Percentiles rank a stretch among this genome's conserved stretches.
Evolutionary conservation across 129 eudicot genomes (phyloP).

Genomic region (Flaveria linearis): DNA sequence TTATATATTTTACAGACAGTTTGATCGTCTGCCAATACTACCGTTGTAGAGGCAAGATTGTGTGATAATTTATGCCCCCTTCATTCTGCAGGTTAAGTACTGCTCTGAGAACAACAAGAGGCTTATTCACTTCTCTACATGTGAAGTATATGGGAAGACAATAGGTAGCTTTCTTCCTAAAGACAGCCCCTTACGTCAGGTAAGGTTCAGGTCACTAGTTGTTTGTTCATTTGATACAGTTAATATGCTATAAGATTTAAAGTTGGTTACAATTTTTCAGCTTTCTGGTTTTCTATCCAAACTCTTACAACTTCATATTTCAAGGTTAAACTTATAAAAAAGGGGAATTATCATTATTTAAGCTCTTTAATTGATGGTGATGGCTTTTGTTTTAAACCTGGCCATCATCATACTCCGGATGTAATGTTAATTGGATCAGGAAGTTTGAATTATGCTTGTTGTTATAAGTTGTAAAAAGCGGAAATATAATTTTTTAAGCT

Average conservation of each 20-base stretch:
- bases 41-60: no score
- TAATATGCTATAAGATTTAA: not conserved
- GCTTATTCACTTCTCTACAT: constrained; percentile 94
- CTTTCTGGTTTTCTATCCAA: not conserved
- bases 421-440: no score
- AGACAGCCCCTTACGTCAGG: constrained; percentile 90
- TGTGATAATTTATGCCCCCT: no score
- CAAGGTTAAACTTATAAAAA: not conserved
- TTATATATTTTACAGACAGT: no score
- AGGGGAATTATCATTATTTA: not conserved
- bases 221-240: constrained; percentile 5
- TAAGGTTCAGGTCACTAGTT: constrained; percentile 27
- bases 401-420: no score
- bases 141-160: constrained; percentile 96
- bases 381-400: no score
- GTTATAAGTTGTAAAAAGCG: no score
- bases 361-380: no score
- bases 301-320: constrained; percentile 3
- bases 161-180: constrained; percentile 84
- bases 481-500: not conserved
- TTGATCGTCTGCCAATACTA: no score
- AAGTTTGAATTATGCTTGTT: no score
- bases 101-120: constrained; percentile 92
- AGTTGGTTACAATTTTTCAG: not conserved
- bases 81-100: constrained; percentile 77